A percentile compares a stretch with the other conserved stretches of the same genome.
phyloP scores from a whole-genome alignment of 2,329 filamentous ascomycete genomes.

The Cercospora zeae-maydis region DNA sequence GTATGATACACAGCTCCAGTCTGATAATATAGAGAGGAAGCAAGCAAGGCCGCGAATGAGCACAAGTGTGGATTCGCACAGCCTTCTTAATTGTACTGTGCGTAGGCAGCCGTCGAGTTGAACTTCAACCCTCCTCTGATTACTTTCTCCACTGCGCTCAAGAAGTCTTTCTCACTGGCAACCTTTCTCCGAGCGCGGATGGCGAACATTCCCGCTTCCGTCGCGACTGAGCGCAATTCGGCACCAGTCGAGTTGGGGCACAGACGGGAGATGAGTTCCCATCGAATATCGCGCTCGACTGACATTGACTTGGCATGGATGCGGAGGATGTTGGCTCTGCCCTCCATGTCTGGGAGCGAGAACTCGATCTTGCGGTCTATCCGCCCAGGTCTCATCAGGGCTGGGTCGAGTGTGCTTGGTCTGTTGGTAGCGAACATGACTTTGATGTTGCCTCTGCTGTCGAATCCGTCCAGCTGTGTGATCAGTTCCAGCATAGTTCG shows the following conservation, averaged over 20 bases:
- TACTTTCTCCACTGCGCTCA: conserved; percentile 97
- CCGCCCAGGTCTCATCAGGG: conserved; percentile 92
- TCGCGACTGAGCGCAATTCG: conserved; percentile 92
- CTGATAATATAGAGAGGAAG: conserved; percentile 14
- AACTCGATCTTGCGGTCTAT: conserved; percentile 99
- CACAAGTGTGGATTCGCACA: not conserved
- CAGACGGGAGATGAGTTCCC: conserved; percentile 95
- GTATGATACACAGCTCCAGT: conserved; percentile 17
- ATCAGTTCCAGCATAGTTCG: conserved; percentile 97
- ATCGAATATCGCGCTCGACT: conserved; percentile 95
- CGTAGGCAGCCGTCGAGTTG: conserved; percentile 96
- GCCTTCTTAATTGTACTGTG: conserved; percentile 86
- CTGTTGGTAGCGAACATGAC: conserved; percentile 99
- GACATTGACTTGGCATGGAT: conserved; percentile 99
- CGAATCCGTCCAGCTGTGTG: conserved; percentile 94
- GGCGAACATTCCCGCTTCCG: conserved; percentile 97
- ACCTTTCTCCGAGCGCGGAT: conserved; percentile 94
- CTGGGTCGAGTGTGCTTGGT: conserved; percentile 92
- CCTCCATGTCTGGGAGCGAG: conserved; percentile 92
- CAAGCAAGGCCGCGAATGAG: conserved; percentile 19
- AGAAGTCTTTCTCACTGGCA: conserved; percentile 96
- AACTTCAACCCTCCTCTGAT: conserved; percentile 99
- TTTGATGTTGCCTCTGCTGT: conserved; percentile 96
- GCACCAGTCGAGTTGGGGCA: conserved; percentile 97
- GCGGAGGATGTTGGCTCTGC: conserved; percentile 91